Evolutionary conservation across 176 grass and related monocot genomes (phyloP).

Genomic region (Aegilops umbellulata): DNA sequence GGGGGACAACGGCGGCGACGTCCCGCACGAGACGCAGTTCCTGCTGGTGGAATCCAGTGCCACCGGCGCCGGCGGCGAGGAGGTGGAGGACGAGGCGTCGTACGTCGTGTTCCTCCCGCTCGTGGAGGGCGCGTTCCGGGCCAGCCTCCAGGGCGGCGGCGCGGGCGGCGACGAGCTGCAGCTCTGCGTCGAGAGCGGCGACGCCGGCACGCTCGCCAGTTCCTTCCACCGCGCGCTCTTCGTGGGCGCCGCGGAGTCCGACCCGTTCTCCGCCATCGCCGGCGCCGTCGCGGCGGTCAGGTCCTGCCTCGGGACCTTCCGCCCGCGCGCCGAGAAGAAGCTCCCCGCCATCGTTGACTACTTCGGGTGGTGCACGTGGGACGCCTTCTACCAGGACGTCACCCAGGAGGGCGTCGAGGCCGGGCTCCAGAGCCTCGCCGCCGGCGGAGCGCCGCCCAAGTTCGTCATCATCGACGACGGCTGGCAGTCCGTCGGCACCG

Average conservation of each 20-base stretch:
- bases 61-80: neutral
- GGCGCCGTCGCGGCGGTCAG: constrained; percentile 62
- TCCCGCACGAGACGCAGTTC: constrained; percentile 95
- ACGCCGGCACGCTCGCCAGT: constrained; percentile 39
- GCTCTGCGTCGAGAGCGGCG: constrained; percentile 93
- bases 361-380: constrained; percentile 99
- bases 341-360: constrained; percentile 83
- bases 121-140: constrained; percentile 73
- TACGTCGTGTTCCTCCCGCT: constrained; percentile 92
- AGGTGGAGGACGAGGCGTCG: neutral
- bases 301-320: constrained; percentile 60
- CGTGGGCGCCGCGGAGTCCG: constrained; percentile 62
- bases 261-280: constrained; percentile 77
- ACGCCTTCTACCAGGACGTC: constrained; percentile 94
- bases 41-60: constrained; percentile 73
- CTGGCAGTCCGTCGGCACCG: constrained; percentile 79
- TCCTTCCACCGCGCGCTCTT: constrained; percentile 59
- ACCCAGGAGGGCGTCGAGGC: constrained; percentile 88
- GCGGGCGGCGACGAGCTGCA: constrained; percentile 45
- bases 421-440: constrained; percentile 66
- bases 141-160: constrained; percentile 74
- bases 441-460: constrained; percentile 60
- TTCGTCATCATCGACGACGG: constrained; percentile 98
- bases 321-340: constrained; percentile 69
- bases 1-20: constrained; percentile 71